These are phyloP conservation scores for Lactarius pseudohatsudake DNA, from an alignment of 768 basidiomycete species.

Conservation along the genomic window DNA sequence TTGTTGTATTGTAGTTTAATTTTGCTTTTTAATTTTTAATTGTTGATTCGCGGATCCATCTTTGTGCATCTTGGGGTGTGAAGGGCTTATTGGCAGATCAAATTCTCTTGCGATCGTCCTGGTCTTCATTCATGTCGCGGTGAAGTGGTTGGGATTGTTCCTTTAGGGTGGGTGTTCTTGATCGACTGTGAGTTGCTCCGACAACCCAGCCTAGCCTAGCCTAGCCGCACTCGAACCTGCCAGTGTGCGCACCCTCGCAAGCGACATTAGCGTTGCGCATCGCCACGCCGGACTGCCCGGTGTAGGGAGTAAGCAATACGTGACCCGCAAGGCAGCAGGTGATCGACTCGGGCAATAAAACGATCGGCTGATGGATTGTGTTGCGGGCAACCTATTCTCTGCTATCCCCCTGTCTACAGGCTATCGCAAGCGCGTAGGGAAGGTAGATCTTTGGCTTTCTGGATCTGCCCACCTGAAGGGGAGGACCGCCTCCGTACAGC, in stretches of 20 bases:
- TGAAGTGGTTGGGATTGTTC: not conserved
- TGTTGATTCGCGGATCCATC: not conserved
- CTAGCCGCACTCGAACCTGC: not conserved
- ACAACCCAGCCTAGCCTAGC: not conserved
- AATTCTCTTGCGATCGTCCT: not conserved
- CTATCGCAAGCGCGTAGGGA: not conserved
- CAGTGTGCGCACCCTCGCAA: not conserved
- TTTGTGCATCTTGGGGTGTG: not conserved
- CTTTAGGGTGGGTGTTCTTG: not conserved
- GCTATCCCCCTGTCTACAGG: not conserved
- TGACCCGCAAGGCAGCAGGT: not conserved
- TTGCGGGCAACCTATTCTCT: not conserved
- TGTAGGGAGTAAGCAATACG: not conserved
- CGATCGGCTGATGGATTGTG: not conserved
- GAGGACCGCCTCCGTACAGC: not conserved
- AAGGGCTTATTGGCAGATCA: not conserved
- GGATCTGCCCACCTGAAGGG: not conserved
- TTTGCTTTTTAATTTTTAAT: not conserved
- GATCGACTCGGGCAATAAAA: not conserved
- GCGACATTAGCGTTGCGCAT: not conserved
- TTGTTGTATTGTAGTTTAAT: not conserved
- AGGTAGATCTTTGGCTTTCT: slow-evolving; percentile 18
- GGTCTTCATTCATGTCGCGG: not conserved
- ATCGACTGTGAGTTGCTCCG: not conserved
- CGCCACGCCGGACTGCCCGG: not conserved